Evolutionary conservation across 306 rosid species (phyloP), one percentile per base, ranked within the genome.

Genomic region (Ormosia emarginata): DNA sequence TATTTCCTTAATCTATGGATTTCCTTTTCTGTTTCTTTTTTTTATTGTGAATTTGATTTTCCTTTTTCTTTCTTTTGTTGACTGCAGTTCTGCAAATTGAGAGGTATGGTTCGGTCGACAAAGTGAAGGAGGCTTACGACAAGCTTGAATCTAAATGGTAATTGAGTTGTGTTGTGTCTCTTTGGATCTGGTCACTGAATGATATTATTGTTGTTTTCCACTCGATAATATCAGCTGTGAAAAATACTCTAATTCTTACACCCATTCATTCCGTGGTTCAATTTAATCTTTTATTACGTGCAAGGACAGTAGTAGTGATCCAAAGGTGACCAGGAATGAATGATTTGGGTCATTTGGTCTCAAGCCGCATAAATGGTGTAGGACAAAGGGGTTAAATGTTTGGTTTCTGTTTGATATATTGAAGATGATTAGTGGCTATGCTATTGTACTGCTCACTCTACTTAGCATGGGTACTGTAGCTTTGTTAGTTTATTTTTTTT

Each of bases 131-230:
- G 65, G 95, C 97, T 29, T 92, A 90, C 47, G 77, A 84, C 6
- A 85, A 87, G 17, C 86, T 92, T 69, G 84, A 92, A 29, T 81
- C 87, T 17, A 52, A 85, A 24, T 91, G 98, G 98, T 95, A 88
- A 82, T 65, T 24, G 15, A 30, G 0, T 57, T 44, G 2, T 69
- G 2, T 12, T 44, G 2, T 63, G 2, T 12, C 5, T 29, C 0
- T 72, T 71, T 70, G 18, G 34, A 70, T 72, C 47, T 32, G 46
- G 5, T 61, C 9, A 34, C 18, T 29, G 37, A 39, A 29, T 52
- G 41, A 8, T 55, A 24, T 70, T 33, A n/a, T 36, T 69, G 75
- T 47, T 41, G 61, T 47, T 59, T 75, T 7, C 57, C 49, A 55
- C 50, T 83, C 69, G 71, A 57, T 10, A 18, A 5, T 64, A 64